Base-by-base conservation (phyloP, 345 rosid genomes). In the Lepidium aucheri region DNA sequence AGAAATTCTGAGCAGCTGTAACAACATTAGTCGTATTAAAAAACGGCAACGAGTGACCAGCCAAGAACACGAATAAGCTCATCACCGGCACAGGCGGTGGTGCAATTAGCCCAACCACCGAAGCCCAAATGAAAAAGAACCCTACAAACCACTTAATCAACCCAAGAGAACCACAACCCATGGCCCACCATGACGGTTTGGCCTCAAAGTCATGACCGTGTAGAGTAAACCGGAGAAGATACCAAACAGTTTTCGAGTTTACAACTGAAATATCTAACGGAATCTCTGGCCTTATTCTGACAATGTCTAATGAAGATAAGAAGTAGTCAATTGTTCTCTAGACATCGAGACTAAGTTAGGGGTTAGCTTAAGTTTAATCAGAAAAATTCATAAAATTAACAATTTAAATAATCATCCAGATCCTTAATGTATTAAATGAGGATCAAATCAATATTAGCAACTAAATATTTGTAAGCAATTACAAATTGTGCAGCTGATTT, bases 111-210 rank as follows among this genome's bases (percentile, higher is more conserved):
- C 96, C 93, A 34, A 80, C 88, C 6, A 92, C 89, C 6, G 95
- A 69, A 9, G 93, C 95, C 98, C 98, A 92, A 22, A 89, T 89
- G 44, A 84, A 47, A 63, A 92, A 87, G 78, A 81, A 92, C 5
- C 98, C 98, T 1, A 66, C 9, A 54, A 89, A 89, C 74, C 81
- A 78, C 38, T 85, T 95, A 59, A 87, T 35, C 18, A 95, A 84
- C 4, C 98, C 98, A 0, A 63, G 5, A 78, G 33, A 43, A 72
- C 79, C 18, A 89, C 96, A 57, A 89, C 76, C 93, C 98, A 92
- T 0, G 96, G 98, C n/a, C 88, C 89, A 11, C 15, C 8, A 59
- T 70, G 50, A 20, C 72, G 72, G 34, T 59, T 65, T 2, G 20
- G 55, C 63, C 28, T 51, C 38, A 68, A 51, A 24, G 89, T 74